Evolutionary conservation across 2,329 filamentous ascomycete genomes (phyloP), one percentile per base, ranked within the genome.

Genomic region (Colletotrichum musicola): DNA sequence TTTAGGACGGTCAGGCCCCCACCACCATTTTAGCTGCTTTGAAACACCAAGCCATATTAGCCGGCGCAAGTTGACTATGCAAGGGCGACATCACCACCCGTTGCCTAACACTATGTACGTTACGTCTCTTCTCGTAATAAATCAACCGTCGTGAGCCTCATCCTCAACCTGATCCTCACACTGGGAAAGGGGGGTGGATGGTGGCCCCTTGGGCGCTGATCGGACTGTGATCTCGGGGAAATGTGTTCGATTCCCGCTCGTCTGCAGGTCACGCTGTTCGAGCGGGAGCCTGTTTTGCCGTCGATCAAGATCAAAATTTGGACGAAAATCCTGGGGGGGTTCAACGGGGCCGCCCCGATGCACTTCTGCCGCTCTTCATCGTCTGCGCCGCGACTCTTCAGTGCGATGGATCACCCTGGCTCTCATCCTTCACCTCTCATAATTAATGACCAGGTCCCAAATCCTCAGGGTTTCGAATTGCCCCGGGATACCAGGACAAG

Each of bases 31-130:
- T 47, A 25, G 40, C 62, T 50, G 54, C 58, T n/a, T 38, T 63
- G 58, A 68, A 70, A 63, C 64, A 55, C 53, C 30, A 64, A 38
- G 27, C 51, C 51, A 62, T 62, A 6, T 42, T 53, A 69, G 63
- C 67, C 27, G 57, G 64, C 16, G 35, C 46, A 53, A 51, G 55
- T 44, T 44, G 5, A 35, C 58, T 30, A 68, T 63, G 68, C 64
- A 68, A 63, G 62, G 62, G 50, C 42, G 12, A 51, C 16, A 46
- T 35, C 56, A 44, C 7, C 20, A 47, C 18, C 42, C 51, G 55
- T 35, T 35, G 30, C 30, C 30, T 35, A 10, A 10, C 49, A 55
- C 18, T 42, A 46, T 13, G n/a, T 22, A 35, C 53, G 20, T 10
- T 44, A 10, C 22, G 42, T 27, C 25, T 40, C 20, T 27, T 40